Percentiles rank a stretch among this genome's conserved stretches.
phyloP scores from a whole-genome alignment of 345 rosid species.

The Odontarrhena argentea region DNA sequence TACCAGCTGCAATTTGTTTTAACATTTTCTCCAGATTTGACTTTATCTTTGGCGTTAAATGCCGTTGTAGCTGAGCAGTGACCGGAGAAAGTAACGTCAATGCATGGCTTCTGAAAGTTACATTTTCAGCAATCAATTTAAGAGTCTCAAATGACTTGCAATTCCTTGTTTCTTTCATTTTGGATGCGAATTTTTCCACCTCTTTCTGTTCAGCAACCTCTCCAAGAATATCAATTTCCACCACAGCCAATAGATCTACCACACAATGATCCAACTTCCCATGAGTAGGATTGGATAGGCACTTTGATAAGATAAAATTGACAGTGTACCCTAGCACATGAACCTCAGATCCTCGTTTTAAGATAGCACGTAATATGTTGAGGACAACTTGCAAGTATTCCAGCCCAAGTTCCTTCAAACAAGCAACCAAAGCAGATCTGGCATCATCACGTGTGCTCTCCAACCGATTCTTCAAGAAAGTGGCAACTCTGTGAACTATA shows the following conservation, averaged over 20 bases:
- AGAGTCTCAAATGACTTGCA: constrained; percentile 74
- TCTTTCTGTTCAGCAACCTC: constrained; percentile 93
- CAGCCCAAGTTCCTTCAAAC: constrained; percentile 87
- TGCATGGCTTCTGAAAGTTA: constrained; percentile 71
- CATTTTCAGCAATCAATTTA: constrained; percentile 65
- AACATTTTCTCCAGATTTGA: constrained; percentile 73
- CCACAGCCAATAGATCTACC: constrained; percentile 74
- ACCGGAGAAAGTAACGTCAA: constrained; percentile 71
- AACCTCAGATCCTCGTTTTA: constrained; percentile 83
- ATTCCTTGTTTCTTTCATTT: constrained; percentile 88
- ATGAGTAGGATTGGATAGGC: constrained; percentile 44
- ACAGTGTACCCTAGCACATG: constrained; percentile 86
- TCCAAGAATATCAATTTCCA: constrained; percentile 79
- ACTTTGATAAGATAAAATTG: constrained; percentile 63
- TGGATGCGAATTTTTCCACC: constrained; percentile 76
- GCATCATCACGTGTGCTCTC: constrained; percentile 79
- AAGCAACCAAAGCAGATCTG: constrained; percentile 78
- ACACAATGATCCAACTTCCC: constrained; percentile 82
- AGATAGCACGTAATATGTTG: constrained; percentile 59
- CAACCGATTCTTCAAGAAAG: constrained; percentile 66
- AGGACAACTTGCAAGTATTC: constrained; percentile 75
- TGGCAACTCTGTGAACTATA: constrained; percentile 69
- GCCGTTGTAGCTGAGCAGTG: constrained; percentile 60
- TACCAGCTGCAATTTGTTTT: constrained; percentile 71
- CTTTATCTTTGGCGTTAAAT: constrained; percentile 72